These are phyloP conservation scores for Metschnikowia bowlesiae DNA, from an alignment of 805 yeast species.

Conservation along the genomic window DNA sequence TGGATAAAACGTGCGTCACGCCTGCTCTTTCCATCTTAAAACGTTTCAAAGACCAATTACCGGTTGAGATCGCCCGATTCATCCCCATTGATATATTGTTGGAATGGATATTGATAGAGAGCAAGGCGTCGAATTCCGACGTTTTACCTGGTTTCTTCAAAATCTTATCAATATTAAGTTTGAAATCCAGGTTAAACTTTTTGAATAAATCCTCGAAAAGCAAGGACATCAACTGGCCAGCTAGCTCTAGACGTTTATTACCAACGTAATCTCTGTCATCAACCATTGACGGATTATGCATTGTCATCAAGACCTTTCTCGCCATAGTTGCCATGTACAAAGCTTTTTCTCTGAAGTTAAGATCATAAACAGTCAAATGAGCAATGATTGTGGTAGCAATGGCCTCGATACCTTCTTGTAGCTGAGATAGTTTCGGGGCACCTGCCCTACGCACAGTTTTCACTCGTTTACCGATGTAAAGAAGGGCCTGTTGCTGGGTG, in stretches of 20 bases:
- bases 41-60: slow-evolving; percentile 97
- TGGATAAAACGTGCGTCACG: slow-evolving; percentile 91
- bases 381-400: slow-evolving; percentile 95
- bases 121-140: slow-evolving; percentile 88
- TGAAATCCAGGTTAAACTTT: slow-evolving; percentile 91
- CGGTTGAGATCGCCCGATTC: slow-evolving; percentile 95
- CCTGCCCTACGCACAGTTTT: slow-evolving; percentile 87
- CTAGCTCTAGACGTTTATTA: slow-evolving; percentile 92
- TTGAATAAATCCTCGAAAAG: slow-evolving; percentile 95
- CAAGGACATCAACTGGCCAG: slow-evolving; percentile 94
- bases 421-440: slow-evolving; percentile 68
- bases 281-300: slow-evolving; percentile 91
- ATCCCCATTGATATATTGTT: slow-evolving; percentile 91
- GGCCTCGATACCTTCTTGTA: slow-evolving; percentile 96
- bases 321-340: slow-evolving; percentile 95
- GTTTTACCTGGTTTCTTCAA: slow-evolving; percentile 92
- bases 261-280: slow-evolving; percentile 99
- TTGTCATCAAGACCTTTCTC: slow-evolving; percentile 91
- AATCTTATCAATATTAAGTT: slow-evolving; percentile 89
- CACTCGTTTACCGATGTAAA: slow-evolving; percentile 85
- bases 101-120: slow-evolving; percentile 86
- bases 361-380: slow-evolving; percentile 77
- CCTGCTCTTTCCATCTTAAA: slow-evolving; percentile 99
- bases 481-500: slow-evolving; percentile 92
- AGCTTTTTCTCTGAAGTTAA: slow-evolving; percentile 92